These are phyloP conservation scores for Wickerhamomyces sp. DNA, from an alignment of 1,139 yeast species.

Conservation along the genomic window DNA sequence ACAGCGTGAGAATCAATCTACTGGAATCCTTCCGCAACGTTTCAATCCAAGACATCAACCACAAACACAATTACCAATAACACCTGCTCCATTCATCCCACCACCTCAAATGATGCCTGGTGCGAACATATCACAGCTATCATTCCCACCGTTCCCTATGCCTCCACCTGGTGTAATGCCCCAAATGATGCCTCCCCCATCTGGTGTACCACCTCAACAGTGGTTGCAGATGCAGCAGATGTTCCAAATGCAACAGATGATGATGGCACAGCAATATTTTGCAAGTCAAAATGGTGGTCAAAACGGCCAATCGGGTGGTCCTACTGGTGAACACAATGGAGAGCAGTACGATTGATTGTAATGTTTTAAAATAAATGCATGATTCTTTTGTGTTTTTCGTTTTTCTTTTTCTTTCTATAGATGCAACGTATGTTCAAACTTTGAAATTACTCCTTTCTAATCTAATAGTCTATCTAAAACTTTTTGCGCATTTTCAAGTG, in stretches of 20 bases:
- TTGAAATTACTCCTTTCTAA: not conserved
- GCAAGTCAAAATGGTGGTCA: slow-evolving; percentile 17
- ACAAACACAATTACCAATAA: slow-evolving; percentile 16
- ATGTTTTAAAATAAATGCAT: no score
- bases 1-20: slow-evolving; percentile 18
- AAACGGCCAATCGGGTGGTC: no score
- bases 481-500: slow-evolving; percentile 45
- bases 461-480: slow-evolving; percentile 27
- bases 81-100: slow-evolving; percentile 13
- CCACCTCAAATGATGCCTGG: slow-evolving; percentile 9
- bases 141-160: slow-evolving; percentile 4
- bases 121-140: not conserved
- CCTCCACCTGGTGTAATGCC: no score
- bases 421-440: no score
- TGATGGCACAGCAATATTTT: slow-evolving; percentile 25
- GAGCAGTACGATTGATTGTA: no score
- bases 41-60: slow-evolving; percentile 9
- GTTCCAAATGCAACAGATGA: slow-evolving; percentile 27
- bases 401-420: no score
- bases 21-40: slow-evolving; percentile 4
- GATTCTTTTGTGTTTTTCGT: slow-evolving; percentile 1
- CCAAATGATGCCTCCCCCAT: slow-evolving; percentile 1
- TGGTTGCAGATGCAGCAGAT: slow-evolving; percentile 24
- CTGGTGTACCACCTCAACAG: slow-evolving; percentile 8
- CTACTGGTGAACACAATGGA: no score